Conservation (phyloP, 306 rosid species). For the Notholithocarpus densiflorus region DNA sequence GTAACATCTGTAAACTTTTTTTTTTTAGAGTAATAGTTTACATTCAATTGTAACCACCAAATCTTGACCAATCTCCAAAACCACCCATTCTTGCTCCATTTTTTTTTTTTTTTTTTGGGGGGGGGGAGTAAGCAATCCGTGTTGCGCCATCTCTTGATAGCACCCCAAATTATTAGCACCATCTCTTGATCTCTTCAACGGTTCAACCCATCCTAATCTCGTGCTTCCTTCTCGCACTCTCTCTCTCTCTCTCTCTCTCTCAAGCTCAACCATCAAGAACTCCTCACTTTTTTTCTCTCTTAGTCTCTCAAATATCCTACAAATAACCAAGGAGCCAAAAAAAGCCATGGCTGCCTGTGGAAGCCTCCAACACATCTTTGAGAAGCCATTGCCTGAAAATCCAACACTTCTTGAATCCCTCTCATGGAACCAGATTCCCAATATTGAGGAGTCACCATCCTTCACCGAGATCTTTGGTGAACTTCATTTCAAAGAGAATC, state of each 20-base stretch:
- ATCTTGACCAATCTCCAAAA: slow-evolving; percentile 27
- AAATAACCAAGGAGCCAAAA: slow-evolving; percentile 12
- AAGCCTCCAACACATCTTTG: slow-evolving; percentile 70
- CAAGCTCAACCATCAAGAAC: slow-evolving; percentile 23
- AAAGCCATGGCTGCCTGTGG: slow-evolving; percentile 66
- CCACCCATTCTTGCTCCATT: slow-evolving; percentile 38
- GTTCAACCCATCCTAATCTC: slow-evolving; percentile 38
- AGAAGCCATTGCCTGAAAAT: slow-evolving; percentile 56
- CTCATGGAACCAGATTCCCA: slow-evolving; percentile 55
- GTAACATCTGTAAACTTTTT: background rate
- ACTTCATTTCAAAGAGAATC: slow-evolving; percentile 66
- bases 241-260: background rate
- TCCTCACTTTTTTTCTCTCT: background rate
- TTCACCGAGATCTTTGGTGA: slow-evolving; percentile 85
- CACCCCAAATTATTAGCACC: slow-evolving; percentile 39
- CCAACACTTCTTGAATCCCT: slow-evolving; percentile 58
- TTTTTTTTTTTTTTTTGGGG: background rate
- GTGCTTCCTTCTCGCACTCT: slow-evolving; percentile 24
- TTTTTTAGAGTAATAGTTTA: background rate
- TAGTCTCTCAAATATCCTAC: background rate
- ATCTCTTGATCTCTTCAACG: slow-evolving; percentile 27
- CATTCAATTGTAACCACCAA: slow-evolving; percentile 40
- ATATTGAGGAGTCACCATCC: slow-evolving; percentile 35
- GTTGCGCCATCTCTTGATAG: too few species aligned
- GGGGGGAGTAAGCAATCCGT: too few species aligned